Evolutionary conservation across 257 asterid genomes (phyloP).

Genomic region (Misopates orontium): DNA sequence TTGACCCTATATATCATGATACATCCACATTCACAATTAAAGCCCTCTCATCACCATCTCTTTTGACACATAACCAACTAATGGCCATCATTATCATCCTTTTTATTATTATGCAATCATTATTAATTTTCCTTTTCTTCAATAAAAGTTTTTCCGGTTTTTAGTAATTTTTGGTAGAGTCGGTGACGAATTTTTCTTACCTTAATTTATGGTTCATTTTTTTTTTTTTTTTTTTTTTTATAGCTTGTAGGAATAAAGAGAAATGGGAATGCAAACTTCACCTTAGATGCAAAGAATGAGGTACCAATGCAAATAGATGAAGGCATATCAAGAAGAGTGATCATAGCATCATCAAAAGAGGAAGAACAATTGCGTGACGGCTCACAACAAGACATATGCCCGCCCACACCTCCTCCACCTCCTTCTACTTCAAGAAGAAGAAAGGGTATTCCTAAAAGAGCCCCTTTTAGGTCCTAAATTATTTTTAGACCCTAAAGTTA

Average conservation of each 20-base stretch:
- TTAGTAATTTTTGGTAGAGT: conserved; percentile 14
- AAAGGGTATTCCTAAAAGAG: conserved; percentile 95
- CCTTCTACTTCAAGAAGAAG: conserved; percentile 84
- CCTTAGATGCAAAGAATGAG: conserved; percentile 47
- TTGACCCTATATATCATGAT: conserved; percentile 4
- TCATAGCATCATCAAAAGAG: too few species aligned
- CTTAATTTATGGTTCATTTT: background rate
- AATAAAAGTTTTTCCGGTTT: conserved; percentile 1
- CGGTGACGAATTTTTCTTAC: background rate
- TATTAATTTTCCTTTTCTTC: too few species aligned
- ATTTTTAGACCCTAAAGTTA: background rate
- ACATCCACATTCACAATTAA: conserved; percentile 19
- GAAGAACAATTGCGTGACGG: conserved; percentile 74
- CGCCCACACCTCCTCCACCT: conserved; percentile 83
- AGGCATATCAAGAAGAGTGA: conserved; percentile 47
- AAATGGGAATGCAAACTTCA: conserved; percentile 68
- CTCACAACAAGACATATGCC: conserved; percentile 81
- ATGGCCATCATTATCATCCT: conserved; percentile 41
- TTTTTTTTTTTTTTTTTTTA: background rate
- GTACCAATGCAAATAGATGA: conserved; percentile 38
- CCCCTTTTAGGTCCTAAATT: conserved; percentile 76
- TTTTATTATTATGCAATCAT: conserved; percentile 28
- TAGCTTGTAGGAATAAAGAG: conserved; percentile 92
- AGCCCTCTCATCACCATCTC: conserved; percentile 23
- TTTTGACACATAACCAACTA: conserved; percentile 46